Conservation (phyloP, 164 flowering plant genomes). For the Pachysandra terminalis region DNA sequence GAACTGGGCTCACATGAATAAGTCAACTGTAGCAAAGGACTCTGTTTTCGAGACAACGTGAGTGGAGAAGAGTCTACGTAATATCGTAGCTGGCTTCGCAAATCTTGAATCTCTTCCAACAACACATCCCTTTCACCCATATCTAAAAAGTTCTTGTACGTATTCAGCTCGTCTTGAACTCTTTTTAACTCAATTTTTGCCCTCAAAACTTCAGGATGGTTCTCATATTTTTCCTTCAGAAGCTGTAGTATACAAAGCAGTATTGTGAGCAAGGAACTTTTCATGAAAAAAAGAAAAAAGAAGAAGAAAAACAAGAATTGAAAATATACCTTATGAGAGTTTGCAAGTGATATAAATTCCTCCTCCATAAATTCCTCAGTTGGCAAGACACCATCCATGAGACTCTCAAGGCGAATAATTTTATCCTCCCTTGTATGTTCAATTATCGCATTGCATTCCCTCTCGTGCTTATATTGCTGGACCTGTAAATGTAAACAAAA, state of each 20-base stretch:
- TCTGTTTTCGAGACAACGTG: constrained; percentile 32
- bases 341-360: constrained; percentile 60
- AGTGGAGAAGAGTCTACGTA: constrained; percentile 63
- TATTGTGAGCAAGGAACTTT: constrained; percentile 3
- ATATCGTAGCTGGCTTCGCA: constrained; percentile 74
- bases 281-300: background rate
- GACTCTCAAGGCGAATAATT: constrained; percentile 85
- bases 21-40: constrained; percentile 53
- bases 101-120: constrained; percentile 86
- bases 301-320: background rate
- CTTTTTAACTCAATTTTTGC: constrained; percentile 69
- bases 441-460: constrained; percentile 89
- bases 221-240: constrained; percentile 76
- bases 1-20: constrained; percentile 48
- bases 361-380: constrained; percentile 85
- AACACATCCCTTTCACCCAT: constrained; percentile 91
- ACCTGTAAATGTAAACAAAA: constrained; percentile 42
- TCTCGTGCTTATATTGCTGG: constrained; percentile 94
- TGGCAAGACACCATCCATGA: constrained; percentile 92
- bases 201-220: constrained; percentile 77
- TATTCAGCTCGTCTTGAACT: constrained; percentile 76
- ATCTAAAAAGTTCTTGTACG: constrained; percentile 64
- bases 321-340: constrained; percentile 68
- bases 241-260: constrained; percentile 42
- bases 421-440: constrained; percentile 88